A percentile compares a stretch with the other conserved stretches of the same genome.
phyloP scores from a whole-genome alignment of 768 basidiomycete genomes.

The Termitomyces heimii region DNA sequence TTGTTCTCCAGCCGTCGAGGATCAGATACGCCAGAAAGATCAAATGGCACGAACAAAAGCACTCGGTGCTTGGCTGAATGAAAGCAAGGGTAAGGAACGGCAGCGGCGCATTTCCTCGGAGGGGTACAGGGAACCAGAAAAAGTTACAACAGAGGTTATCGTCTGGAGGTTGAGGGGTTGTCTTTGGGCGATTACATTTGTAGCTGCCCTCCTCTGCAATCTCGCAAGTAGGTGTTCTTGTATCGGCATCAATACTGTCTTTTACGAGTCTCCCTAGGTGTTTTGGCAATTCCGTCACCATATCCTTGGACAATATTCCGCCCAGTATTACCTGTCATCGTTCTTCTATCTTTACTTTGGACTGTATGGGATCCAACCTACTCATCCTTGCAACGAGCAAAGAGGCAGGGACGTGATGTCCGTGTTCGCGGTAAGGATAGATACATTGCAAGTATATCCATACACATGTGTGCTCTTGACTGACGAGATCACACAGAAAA shows the following conservation, averaged over 20 bases:
- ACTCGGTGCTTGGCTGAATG: constrained; percentile 63
- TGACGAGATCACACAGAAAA: constrained; percentile 31
- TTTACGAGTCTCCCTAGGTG: constrained; percentile 20
- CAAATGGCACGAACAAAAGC: constrained; percentile 78
- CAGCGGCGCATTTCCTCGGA: constrained; percentile 43
- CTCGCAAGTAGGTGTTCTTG: constrained; percentile 35
- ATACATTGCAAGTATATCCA: constrained; percentile 49
- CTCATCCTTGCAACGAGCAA: constrained; percentile 47
- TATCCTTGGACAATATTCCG: constrained; percentile 19
- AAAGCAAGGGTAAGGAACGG: constrained; percentile 60
- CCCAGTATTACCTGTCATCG: constrained; percentile 43
- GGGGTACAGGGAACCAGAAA: constrained; percentile 34
- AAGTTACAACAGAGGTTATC: constrained; percentile 41
- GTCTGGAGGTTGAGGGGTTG: constrained; percentile 68
- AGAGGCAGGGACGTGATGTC: constrained; percentile 66
- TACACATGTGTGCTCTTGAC: not conserved
- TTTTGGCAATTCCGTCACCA: constrained; percentile 24
- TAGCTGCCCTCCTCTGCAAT: constrained; percentile 35
- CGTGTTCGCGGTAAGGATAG: constrained; percentile 56
- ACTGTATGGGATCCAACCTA: constrained; percentile 87
- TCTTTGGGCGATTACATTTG: constrained; percentile 53
- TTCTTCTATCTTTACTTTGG: constrained; percentile 65
- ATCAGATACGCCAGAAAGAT: constrained; percentile 72
- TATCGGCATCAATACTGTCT: not conserved
- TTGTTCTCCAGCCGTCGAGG: constrained; percentile 78